Conservation (phyloP, 2,329 filamentous ascomycete species). For the Penicillium psychrosexuale region DNA sequence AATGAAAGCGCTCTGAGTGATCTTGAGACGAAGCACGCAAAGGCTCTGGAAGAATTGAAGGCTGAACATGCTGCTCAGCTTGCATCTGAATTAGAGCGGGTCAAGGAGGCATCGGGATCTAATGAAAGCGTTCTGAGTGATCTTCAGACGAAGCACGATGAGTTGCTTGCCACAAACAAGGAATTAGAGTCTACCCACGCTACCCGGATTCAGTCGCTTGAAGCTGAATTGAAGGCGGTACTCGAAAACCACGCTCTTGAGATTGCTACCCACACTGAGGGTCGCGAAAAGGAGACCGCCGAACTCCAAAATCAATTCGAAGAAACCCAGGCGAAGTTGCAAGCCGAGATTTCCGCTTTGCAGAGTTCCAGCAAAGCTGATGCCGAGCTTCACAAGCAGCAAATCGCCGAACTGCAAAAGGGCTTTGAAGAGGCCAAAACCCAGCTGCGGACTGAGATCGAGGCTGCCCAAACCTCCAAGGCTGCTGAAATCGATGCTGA, state of each 20-base stretch:
- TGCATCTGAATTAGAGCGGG: conserved; percentile 30
- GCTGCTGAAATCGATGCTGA: conserved; percentile 23
- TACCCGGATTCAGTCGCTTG: conserved; percentile 29
- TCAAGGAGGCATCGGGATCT: conserved; percentile 31
- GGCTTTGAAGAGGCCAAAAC: conserved; percentile 32
- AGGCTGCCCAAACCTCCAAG: conserved; percentile 11
- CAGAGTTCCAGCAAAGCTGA: conserved; percentile 30
- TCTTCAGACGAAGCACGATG: conserved; percentile 37
- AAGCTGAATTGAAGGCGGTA: conserved; percentile 24
- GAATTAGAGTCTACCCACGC: conserved; percentile 34
- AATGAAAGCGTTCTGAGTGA: conserved; percentile 30
- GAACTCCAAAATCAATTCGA: conserved; percentile 34
- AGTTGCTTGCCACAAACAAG: conserved; percentile 26
- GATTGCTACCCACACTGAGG: conserved; percentile 29
- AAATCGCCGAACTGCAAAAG: conserved; percentile 36
- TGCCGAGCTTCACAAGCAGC: conserved; percentile 25
- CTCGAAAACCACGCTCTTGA: conserved; percentile 29
- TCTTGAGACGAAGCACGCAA: conserved; percentile 31
- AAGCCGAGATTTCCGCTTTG: conserved; percentile 30
- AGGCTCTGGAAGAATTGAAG: conserved; percentile 35
- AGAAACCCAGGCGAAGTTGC: conserved; percentile 28
- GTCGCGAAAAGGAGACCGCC: conserved; percentile 29
- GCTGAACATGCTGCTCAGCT: conserved; percentile 31
- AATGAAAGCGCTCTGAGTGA: conserved; percentile 30
- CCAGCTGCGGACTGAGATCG: conserved; percentile 18